Percentiles rank a stretch among this genome's conserved stretches.
Conservation (phyloP, 2,329 filamentous ascomycete species). For the Trichoderma lentiforme region DNA sequence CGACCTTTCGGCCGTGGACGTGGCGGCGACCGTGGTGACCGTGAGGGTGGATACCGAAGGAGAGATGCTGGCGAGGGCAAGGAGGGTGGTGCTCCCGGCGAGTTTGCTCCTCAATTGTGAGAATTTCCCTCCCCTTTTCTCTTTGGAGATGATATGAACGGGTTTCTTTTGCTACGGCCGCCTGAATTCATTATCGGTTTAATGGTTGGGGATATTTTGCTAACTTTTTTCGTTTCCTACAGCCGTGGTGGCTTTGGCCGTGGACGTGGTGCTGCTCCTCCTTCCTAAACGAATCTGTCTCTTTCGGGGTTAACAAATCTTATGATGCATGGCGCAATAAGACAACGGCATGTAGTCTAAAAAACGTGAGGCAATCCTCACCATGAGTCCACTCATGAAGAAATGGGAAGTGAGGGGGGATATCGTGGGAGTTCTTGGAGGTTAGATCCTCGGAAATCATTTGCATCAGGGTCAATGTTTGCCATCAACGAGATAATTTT, state of each 20-base stretch:
- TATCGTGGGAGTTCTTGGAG: conserved; percentile 45
- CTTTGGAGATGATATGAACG: neutral
- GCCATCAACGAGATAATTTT: conserved; percentile 35
- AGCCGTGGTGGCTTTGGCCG: conserved; percentile 86
- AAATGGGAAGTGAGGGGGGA: conserved; percentile 39
- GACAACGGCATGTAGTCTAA: conserved; percentile 48
- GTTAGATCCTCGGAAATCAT: conserved; percentile 49
- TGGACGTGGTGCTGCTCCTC: conserved; percentile 77
- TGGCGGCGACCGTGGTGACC: conserved; percentile 72
- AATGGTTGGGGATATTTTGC: neutral
- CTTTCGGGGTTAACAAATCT: conserved; percentile 42
- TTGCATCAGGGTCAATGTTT: conserved; percentile 46
- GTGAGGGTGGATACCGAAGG: conserved; percentile 88
- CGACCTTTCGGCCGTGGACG: conserved; percentile 80
- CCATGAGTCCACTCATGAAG: conserved; percentile 41
- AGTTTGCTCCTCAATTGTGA: conserved; percentile 89
- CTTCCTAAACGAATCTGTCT: conserved; percentile 53
- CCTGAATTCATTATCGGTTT: neutral
- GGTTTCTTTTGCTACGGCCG: neutral
- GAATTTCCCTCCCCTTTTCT: conserved; percentile 30
- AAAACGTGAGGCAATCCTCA: conserved; percentile 41
- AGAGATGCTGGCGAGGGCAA: conserved; percentile 83
- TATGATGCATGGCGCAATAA: conserved; percentile 38
- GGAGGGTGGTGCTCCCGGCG: conserved; percentile 87
- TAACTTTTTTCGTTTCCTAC: conserved; percentile 32